A percentile compares a stretch with the other conserved stretches of the same genome.
These are phyloP conservation scores for Cyclotella cryptica DNA, from an alignment of 108 stramenopile species.

Conservation along the genomic window DNA sequence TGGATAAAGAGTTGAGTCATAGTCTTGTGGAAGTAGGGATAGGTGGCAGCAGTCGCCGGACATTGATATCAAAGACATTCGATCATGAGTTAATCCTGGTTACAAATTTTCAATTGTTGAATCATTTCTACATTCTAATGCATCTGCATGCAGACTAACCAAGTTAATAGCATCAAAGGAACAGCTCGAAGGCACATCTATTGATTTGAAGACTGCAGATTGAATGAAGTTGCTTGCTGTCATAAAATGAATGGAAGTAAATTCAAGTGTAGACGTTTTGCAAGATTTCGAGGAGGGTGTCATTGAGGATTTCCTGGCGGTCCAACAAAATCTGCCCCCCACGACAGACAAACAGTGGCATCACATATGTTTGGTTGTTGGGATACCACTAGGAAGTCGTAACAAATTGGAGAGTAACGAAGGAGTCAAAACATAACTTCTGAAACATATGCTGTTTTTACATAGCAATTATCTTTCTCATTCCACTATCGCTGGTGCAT, in stretches of 20 bases:
- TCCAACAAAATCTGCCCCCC: background rate
- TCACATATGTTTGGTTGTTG: background rate
- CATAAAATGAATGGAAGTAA: constrained; percentile 13
- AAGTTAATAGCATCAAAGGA: background rate
- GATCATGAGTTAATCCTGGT: background rate
- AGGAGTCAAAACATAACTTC: background rate
- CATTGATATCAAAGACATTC: background rate
- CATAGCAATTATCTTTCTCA: too few species aligned
- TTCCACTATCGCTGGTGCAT: too few species aligned
- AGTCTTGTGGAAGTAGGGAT: background rate
- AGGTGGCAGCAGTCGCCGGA: background rate
- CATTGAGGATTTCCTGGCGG: background rate
- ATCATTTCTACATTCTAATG: too few species aligned
- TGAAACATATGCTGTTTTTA: too few species aligned
- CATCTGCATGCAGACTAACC: background rate
- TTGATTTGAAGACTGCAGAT: background rate
- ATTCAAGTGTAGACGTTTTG: constrained; percentile 14
- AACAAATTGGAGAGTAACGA: constrained; percentile 1
- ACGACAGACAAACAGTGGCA: background rate
- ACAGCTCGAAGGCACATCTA: background rate
- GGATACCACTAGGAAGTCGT: background rate
- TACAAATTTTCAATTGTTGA: too few species aligned
- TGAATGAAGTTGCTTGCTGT: constrained; percentile 3
- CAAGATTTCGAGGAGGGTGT: constrained; percentile 13
- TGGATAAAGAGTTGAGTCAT: background rate